These are phyloP conservation scores for Tuber indicum DNA, from an alignment of 495 filamentous ascomycete genomes.

Conservation along the genomic window DNA sequence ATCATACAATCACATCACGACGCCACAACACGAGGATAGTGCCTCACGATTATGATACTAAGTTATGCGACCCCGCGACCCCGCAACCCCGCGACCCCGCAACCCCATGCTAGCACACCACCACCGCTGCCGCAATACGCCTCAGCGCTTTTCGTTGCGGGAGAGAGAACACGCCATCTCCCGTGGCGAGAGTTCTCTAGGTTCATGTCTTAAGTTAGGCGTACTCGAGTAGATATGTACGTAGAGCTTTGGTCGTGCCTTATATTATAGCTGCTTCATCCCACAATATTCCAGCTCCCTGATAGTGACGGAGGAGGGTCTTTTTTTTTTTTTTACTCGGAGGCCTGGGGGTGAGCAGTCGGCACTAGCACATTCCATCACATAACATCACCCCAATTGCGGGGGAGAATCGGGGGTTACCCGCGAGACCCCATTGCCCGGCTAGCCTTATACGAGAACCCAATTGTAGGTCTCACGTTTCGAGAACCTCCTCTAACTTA, in stretches of 20 bases:
- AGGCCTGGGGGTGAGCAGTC: neutral
- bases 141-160: neutral
- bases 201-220: neutral
- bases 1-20: neutral
- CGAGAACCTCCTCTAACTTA: neutral
- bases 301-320: neutral
- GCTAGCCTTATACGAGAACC: neutral
- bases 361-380: neutral
- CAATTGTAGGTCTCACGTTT: neutral
- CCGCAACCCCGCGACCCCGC: neutral
- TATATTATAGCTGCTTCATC: neutral
- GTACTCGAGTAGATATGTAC: neutral
- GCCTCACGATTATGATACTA: neutral
- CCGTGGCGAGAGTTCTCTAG: neutral
- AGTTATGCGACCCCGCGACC: neutral
- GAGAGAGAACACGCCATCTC: neutral
- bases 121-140: neutral
- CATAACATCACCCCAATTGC: neutral
- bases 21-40: neutral
- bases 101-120: too few species aligned
- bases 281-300: neutral
- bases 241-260: neutral
- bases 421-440: neutral
- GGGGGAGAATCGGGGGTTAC: neutral
- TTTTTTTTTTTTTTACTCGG: neutral